These are phyloP conservation scores for Podospora conica DNA, from an alignment of 495 filamentous ascomycete genomes.

Conservation along the genomic window DNA sequence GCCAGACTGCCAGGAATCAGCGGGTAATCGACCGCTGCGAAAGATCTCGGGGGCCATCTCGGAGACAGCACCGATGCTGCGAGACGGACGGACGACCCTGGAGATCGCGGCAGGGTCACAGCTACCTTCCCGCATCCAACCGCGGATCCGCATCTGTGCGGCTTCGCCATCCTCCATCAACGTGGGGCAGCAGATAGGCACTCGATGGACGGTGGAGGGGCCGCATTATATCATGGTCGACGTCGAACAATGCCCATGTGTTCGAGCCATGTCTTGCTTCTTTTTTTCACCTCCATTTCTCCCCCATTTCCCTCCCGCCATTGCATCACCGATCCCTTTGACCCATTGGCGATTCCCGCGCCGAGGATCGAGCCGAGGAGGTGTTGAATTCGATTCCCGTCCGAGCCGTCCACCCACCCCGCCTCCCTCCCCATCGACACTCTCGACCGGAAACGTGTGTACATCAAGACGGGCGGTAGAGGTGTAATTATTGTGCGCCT, in stretches of 20 bases:
- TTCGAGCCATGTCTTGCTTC: too few relatives aligned
- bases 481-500: background rate
- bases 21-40: background rate
- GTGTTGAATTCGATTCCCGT: background rate
- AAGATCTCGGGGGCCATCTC: background rate
- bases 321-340: background rate
- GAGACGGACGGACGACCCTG: slow-evolving; percentile 2
- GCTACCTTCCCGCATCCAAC: background rate
- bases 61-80: slow-evolving; percentile 1
- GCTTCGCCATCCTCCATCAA: background rate
- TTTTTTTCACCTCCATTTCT: background rate
- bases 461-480: background rate
- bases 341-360: background rate
- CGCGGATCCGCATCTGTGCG: background rate
- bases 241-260: background rate
- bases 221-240: background rate
- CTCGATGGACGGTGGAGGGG: background rate
- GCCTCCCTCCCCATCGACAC: background rate
- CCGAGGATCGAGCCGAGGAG: background rate
- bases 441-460: background rate
- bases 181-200: background rate
- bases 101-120: slow-evolving; percentile 2
- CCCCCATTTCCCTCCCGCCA: background rate
- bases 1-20: background rate
- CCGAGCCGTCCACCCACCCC: background rate